These are phyloP conservation scores for Sporobolomyces roseus DNA, from an alignment of 768 basidiomycete genomes.

Conservation along the genomic window DNA sequence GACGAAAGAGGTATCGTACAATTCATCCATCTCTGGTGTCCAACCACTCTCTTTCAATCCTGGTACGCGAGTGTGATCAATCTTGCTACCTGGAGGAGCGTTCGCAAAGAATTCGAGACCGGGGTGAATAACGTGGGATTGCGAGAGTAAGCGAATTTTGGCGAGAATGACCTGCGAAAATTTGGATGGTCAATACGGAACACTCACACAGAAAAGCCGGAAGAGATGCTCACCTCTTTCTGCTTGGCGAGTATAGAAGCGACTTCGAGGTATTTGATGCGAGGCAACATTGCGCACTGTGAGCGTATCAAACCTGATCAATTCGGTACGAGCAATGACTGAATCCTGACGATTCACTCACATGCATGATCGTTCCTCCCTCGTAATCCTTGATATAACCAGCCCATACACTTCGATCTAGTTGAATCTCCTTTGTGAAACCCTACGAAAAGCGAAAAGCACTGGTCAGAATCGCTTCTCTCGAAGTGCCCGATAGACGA, in stretches of 20 bases:
- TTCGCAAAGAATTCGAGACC: conserved; percentile 58
- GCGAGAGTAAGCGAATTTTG: conserved; percentile 81
- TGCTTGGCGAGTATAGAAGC: conserved; percentile 69
- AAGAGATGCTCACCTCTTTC: conserved; percentile 58
- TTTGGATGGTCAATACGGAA: background rate
- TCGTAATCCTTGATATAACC: conserved; percentile 99
- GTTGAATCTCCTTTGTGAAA: conserved; percentile 92
- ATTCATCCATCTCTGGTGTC: conserved; percentile 73
- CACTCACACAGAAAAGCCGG: background rate
- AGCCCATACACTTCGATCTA: conserved; percentile 88
- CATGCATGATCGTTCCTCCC: conserved; percentile 96
- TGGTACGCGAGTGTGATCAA: conserved; percentile 75
- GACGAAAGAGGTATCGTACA: conserved; percentile 50
- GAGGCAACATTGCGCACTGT: conserved; percentile 82
- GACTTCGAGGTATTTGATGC: conserved; percentile 83
- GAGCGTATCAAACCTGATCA: background rate
- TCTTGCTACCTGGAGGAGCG: conserved; percentile 41
- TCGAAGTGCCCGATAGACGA: background rate
- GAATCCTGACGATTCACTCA: conserved; percentile 32
- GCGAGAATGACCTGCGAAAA: conserved; percentile 62
- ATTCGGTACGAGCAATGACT: background rate
- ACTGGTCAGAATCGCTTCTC: background rate
- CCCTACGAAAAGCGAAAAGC: conserved; percentile 52
- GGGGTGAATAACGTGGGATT: conserved; percentile 75
- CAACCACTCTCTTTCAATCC: conserved; percentile 82